Evolutionary conservation across 208 protist genomes (phyloP).

Genomic region (Acanthamoeba divionensis): DNA sequence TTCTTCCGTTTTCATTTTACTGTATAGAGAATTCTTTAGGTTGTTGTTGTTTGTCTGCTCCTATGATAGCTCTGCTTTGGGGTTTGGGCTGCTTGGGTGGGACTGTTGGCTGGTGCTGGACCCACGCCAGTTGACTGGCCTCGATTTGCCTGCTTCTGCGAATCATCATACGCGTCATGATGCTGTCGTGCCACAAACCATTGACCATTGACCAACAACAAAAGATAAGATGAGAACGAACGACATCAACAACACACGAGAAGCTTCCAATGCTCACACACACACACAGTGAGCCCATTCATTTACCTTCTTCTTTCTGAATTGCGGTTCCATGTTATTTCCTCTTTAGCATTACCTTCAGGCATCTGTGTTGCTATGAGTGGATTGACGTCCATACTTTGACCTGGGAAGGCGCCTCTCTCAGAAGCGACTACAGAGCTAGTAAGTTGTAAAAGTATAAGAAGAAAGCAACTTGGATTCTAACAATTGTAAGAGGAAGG

Average conservation of each 20-base stretch:
- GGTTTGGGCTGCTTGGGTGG: no score
- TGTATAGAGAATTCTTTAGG: no score
- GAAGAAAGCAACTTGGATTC: not conserved
- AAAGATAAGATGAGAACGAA: not conserved
- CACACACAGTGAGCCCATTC: not conserved
- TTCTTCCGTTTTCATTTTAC: no score
- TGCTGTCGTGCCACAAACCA: not conserved
- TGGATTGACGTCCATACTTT: not conserved
- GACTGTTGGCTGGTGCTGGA: no score
- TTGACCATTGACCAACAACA: not conserved
- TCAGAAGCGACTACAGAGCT: not conserved
- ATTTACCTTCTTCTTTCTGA: not conserved
- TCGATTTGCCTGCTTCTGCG: not conserved
- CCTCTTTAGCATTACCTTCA: not conserved
- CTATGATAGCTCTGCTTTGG: no score
- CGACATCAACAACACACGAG: not conserved
- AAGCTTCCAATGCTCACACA: not conserved
- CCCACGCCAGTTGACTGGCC: no score
- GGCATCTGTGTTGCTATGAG: not conserved
- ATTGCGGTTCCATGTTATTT: not conserved
- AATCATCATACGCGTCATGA: slow-evolving; percentile 45
- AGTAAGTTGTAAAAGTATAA: not conserved
- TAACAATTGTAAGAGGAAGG: not conserved
- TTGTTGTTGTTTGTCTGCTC: no score
- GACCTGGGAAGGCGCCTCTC: not conserved